phyloP scores from a whole-genome alignment of 2,329 filamentous ascomycete species.

The Phyllachora maydis region DNA sequence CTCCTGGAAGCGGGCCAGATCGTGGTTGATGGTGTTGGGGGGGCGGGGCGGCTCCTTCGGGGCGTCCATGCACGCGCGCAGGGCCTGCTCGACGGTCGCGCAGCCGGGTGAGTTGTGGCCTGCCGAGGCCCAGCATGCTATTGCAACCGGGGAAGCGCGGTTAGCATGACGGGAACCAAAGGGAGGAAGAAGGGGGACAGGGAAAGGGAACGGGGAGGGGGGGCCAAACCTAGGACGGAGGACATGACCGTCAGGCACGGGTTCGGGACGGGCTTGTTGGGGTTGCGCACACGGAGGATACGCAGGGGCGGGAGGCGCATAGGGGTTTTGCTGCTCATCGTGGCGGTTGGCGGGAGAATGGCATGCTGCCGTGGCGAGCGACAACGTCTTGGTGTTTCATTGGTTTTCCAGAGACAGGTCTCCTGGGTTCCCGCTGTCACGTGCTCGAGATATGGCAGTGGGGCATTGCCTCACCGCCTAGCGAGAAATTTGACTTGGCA shows the following conservation, averaged over 20 bases:
- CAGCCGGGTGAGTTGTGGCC: constrained; percentile 45
- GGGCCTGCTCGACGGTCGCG: constrained; percentile 33
- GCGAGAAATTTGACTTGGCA: too few species aligned
- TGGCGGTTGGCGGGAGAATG: background rate
- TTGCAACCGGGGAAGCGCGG: constrained; percentile 1
- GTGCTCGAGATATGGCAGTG: too few species aligned
- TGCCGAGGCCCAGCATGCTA: constrained; percentile 70
- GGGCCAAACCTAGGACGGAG: constrained; percentile 28
- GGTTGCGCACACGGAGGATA: constrained; percentile 29
- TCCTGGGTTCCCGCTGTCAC: too few species aligned
- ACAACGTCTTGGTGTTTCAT: background rate
- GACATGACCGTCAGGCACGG: constrained; percentile 36
- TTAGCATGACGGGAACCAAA: constrained; percentile 1
- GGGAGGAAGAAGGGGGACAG: background rate
- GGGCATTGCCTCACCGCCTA: too few species aligned
- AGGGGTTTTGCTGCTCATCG: constrained; percentile 19
- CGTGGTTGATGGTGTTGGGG: constrained; percentile 80
- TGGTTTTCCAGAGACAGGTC: too few species aligned
- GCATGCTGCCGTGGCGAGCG: too few species aligned
- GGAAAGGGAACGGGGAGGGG: constrained; percentile 5
- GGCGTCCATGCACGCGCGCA: constrained; percentile 62
- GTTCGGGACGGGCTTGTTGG: constrained; percentile 25
- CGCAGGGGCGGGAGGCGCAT: constrained; percentile 37
- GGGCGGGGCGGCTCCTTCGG: constrained; percentile 26
- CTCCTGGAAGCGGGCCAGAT: constrained; percentile 59